Evolutionary conservation across 352 stramenopile genomes (phyloP), one percentile per base, ranked within the genome.

Genomic region (Globisporangium radiosum): DNA sequence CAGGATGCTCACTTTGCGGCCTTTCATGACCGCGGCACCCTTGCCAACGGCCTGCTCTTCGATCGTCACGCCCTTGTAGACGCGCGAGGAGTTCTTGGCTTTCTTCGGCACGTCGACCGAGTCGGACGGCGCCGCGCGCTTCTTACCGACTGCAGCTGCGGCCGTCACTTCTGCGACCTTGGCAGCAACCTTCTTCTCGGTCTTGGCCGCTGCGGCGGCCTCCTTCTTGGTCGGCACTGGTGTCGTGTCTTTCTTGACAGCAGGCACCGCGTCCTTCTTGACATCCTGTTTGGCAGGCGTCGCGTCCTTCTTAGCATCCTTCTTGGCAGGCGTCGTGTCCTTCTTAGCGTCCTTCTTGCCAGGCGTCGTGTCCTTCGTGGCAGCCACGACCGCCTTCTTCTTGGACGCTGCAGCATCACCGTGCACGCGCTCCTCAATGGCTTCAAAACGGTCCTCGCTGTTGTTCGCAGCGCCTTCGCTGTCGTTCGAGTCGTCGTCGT

Each of bases 41-140:
- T 92, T 94, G 55, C 85, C 85, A 37, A 91, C 69, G 15, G 78
- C 80, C 47, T 73, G 42, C 39, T 94, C 85, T 53, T 90, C 82
- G 62, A 94, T 90, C 39, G 69, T 88, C 54, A 94, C 77, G 47
- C 85, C 85, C 73, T 91, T 91, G 72, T 91, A 66, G 63, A 77
- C 57, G 64, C 80, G 76, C 33, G 69, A 73, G 42, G 64, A 37
- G 5, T 56, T 71, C 71, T 92, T 91, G 52, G 75, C 68, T 68
- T 94, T 94, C 75, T 94, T 94, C 10, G 80, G 75, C 40, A 87
- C 73, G 5, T 90, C 79, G 7, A 87, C 70, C 10, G 73, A 69
- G 5, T 87, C 83, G 0, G 74, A 63, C 19, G 78, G 69, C 38
- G 78, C 76, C 19, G 82, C 60, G 36, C 81, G 81, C 69, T 94